Evolutionary conservation across 2,329 filamentous ascomycete genomes (phyloP), one percentile per base, ranked within the genome.

Genomic region (Acephala macrosclerotiorum): DNA sequence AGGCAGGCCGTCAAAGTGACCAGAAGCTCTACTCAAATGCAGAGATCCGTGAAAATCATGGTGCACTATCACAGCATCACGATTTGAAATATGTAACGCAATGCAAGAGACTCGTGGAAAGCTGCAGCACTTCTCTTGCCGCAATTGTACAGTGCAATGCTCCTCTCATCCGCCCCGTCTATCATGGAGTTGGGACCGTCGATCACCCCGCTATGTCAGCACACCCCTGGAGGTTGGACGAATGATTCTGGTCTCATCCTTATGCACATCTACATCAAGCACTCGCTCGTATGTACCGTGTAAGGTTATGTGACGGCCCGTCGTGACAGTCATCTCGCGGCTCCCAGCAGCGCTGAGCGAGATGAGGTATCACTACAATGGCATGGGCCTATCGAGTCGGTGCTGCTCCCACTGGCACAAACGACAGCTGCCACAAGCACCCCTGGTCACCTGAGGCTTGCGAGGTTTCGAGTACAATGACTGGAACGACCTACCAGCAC

Each of bases 361-460:
- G 47, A 53, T 40, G 42, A 45, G 29, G 49, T 63, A 56, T 14
- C 42, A 49, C 64, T 26, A 42, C 47, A 49, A 47, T 29, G 49
- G 47, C 14, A 57, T 55, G 51, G 45, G 53, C 20, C 36, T 47
- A 9, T 47, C 11, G 25, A 38, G 45, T 60, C 33, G 22, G 36
- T 57, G n/a, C 26, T 35, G n/a, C 26, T 58, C 22, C 14, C 22
- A 38, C 8, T 36, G 7, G n/a, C 47, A 64, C 40, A 61, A 63
- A 65, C 64, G 67, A 69, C 60, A 69, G 65, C 65, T 67, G 67
- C 64, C 67, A 66, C 53, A 64, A 55, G 58, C 22, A 22, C 49
- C 57, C 60, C 55, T 57, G 60, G 55, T 64, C 65, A 57, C 60
- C 59, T 66, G 68, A 70, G 64, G 66, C 60, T 57, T 53, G 61